phyloP scores from a whole-genome alignment of 495 filamentous ascomycete genomes.

The Aspergillus diversus region DNA sequence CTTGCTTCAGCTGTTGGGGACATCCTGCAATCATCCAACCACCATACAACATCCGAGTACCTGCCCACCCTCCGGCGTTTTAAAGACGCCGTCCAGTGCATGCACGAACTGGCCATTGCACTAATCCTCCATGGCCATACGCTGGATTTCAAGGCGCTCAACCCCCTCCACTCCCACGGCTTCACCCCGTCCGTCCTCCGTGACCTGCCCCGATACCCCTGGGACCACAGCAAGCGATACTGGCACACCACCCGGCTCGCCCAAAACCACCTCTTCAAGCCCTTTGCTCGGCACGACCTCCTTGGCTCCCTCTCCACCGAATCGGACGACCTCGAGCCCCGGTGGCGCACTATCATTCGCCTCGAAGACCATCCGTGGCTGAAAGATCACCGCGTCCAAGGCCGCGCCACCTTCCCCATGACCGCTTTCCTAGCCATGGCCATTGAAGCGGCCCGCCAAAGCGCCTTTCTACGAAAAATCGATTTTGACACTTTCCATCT shows the following conservation, averaged over 20 bases:
- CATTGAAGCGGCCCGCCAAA: slow-evolving; percentile 49
- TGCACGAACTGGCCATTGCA: background rate
- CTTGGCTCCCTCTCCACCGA: background rate
- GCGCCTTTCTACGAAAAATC: slow-evolving; percentile 25
- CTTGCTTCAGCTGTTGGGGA: background rate
- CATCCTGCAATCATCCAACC: slow-evolving; percentile 1
- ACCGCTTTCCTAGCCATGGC: slow-evolving; percentile 60
- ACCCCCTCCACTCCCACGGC: background rate
- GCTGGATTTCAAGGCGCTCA: background rate
- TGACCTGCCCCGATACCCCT: slow-evolving; percentile 15
- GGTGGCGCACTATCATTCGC: slow-evolving; percentile 6
- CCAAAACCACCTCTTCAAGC: slow-evolving; percentile 24
- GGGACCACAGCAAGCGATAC: slow-evolving; percentile 9
- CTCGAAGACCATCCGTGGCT: slow-evolving; percentile 33
- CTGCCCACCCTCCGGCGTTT: background rate
- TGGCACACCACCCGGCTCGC: background rate
- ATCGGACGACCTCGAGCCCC: background rate
- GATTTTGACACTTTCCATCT: slow-evolving; percentile 18
- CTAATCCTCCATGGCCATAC: background rate
- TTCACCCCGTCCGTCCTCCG: background rate
- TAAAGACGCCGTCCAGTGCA: background rate
- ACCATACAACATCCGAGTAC: background rate
- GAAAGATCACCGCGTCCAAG: slow-evolving; percentile 32
- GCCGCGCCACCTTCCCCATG: slow-evolving; percentile 52
- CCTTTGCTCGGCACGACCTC: slow-evolving; percentile 4